Evolutionary conservation across 2,329 filamentous ascomycete species (phyloP).

Genomic region (Biscogniauxia marginata): DNA sequence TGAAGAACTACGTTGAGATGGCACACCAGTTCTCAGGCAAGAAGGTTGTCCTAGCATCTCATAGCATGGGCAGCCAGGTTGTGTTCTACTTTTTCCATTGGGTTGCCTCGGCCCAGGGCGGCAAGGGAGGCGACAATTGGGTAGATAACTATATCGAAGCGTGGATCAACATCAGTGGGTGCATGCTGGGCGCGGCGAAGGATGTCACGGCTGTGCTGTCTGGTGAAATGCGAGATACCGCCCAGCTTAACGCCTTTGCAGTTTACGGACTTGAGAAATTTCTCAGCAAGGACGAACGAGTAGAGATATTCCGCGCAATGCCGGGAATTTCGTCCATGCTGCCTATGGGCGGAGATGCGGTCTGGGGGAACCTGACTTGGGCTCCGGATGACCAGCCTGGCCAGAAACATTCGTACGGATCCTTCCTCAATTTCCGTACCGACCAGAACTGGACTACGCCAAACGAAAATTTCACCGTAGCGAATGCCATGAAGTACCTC

Average conservation of each 20-base stretch:
- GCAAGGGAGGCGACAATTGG: constrained; percentile 81
- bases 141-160: constrained; percentile 86
- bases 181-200: constrained; percentile 94
- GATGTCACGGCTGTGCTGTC: constrained; percentile 87
- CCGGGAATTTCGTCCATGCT: constrained; percentile 96
- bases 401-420: constrained; percentile 73
- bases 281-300: constrained; percentile 82
- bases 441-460: constrained; percentile 63
- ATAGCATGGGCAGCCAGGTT: constrained; percentile 98
- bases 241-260: constrained; percentile 92
- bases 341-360: constrained; percentile 84
- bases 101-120: constrained; percentile 77
- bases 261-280: constrained; percentile 98
- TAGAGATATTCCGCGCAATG: constrained; percentile 94
- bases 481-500: constrained; percentile 74
- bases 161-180: constrained; percentile 98
- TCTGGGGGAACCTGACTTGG: constrained; percentile 90
- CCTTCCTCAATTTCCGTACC: constrained; percentile 78
- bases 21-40: constrained; percentile 69
- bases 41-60: constrained; percentile 84
- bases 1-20: constrained; percentile 89
- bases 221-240: constrained; percentile 97
- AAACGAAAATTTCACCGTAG: constrained; percentile 76
- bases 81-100: constrained; percentile 81
- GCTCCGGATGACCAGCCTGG: constrained; percentile 82